Evolutionary conservation across 768 basidiomycete genomes (phyloP).

Genomic region (Agaricus subrufescens): DNA sequence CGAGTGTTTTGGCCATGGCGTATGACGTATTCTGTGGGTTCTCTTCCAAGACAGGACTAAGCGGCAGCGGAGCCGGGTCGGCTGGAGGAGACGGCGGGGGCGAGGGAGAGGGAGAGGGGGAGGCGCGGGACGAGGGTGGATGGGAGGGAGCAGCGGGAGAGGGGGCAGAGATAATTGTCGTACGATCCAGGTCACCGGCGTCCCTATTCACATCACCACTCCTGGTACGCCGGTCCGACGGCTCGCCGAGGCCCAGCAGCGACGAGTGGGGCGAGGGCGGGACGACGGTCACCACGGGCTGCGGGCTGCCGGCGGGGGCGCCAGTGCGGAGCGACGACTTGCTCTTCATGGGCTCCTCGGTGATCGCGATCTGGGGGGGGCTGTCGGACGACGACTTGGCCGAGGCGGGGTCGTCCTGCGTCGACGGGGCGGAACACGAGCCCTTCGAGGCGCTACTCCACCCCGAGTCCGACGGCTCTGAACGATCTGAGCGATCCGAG

Average conservation of each 20-base stretch:
- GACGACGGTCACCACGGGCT: conserved; percentile 3
- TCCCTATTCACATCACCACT: conserved; percentile 5
- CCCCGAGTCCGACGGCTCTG: no score
- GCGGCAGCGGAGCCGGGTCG: background rate
- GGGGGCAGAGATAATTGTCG: conserved; percentile 2
- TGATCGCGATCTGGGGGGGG: conserved; percentile 4
- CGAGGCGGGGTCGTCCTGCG: background rate
- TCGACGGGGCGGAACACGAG: background rate
- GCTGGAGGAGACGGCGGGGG: background rate
- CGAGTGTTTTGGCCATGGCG: conserved; percentile 2
- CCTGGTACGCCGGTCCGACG: conserved; percentile 4
- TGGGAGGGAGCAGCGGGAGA: background rate
- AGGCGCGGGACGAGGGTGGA: background rate
- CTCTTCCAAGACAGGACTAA: background rate
- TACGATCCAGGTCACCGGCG: conserved; percentile 9
- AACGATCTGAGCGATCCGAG: background rate
- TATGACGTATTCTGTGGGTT: conserved; percentile 6
- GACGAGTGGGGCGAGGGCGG: conserved; percentile 8
- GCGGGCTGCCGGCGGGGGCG: background rate
- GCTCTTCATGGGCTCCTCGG: background rate
- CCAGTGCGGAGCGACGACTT: background rate
- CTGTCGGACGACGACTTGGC: background rate
- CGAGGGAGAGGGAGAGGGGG: background rate
- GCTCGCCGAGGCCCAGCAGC: background rate
- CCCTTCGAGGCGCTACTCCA: background rate